phyloP scores from a whole-genome alignment of 2,329 filamentous ascomycete genomes.

The Aureobasidium vineae region DNA sequence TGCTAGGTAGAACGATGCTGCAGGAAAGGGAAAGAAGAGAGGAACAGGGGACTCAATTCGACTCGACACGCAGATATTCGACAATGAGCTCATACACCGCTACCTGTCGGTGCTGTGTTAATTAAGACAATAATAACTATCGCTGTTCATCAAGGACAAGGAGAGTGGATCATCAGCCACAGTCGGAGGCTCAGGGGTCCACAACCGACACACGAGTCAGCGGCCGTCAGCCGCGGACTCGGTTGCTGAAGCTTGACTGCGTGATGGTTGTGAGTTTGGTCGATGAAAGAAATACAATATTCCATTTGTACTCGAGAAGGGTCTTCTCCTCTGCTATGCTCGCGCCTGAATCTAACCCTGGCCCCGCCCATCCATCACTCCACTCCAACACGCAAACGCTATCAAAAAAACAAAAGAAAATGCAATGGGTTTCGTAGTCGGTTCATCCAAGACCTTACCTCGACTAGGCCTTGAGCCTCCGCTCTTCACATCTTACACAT shows the following conservation, averaged over 20 bases:
- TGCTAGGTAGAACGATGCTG: not conserved
- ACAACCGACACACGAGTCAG: not conserved
- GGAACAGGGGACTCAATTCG: not conserved
- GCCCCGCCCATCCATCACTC: not conserved
- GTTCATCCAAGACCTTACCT: not conserved
- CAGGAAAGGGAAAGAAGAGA: not conserved
- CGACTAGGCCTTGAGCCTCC: constrained; percentile 58
- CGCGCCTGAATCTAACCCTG: not conserved
- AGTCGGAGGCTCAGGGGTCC: not conserved
- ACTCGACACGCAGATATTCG: not conserved
- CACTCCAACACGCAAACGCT: constrained; percentile 2
- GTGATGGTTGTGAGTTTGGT: not conserved
- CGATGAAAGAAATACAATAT: not conserved
- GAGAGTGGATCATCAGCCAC: not conserved
- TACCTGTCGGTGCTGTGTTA: not conserved
- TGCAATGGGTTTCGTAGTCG: not conserved
- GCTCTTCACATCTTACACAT: constrained; percentile 62
- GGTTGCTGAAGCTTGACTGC: too few species aligned
- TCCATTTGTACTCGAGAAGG: not conserved
- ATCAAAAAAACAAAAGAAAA: constrained; percentile 1
- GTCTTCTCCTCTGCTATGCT: not conserved
- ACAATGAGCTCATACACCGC: not conserved
- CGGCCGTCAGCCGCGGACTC: too few species aligned
- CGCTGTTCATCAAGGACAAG: not conserved
- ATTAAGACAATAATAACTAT: not conserved